Percentiles rank a stretch among this genome's conserved stretches.
Conservation (phyloP, 2,329 filamentous ascomycete species). For the Davidsoniella neocaledoniae region DNA sequence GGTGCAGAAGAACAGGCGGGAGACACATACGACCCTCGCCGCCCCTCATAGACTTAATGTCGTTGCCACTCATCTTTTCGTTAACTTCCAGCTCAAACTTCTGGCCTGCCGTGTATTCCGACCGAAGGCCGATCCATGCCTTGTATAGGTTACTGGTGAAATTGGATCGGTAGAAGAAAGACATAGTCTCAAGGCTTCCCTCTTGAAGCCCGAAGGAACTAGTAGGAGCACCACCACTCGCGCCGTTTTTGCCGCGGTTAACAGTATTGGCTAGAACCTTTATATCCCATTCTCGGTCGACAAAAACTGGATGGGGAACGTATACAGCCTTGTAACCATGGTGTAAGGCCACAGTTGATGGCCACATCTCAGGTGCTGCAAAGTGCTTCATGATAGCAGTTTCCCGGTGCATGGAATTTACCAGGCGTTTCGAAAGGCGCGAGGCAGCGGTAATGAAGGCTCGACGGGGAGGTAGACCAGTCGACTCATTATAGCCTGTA, state of each 20-base stretch:
- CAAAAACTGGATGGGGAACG: conserved; percentile 74
- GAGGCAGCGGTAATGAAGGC: conserved; percentile 80
- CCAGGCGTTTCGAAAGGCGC: conserved; percentile 62
- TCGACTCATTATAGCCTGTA: conserved; percentile 56
- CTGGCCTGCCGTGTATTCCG: conserved; percentile 64
- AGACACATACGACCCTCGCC: conserved; percentile 81
- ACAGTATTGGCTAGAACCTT: conserved; percentile 62
- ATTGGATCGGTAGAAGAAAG: conserved; percentile 80
- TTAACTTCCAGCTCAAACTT: conserved; percentile 50
- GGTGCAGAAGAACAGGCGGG: conserved; percentile 77
- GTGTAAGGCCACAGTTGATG: conserved; percentile 69
- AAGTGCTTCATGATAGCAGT: conserved; percentile 71
- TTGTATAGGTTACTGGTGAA: conserved; percentile 71
- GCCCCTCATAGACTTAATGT: conserved; percentile 37
- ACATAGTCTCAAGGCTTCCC: conserved; percentile 73
- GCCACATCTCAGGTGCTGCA: conserved; percentile 96
- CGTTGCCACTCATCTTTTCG: conserved; percentile 30
- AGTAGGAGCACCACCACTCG: conserved; percentile 54
- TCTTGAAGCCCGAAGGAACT: conserved; percentile 70
- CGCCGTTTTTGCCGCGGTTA: conserved; percentile 63
- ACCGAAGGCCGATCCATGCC: conserved; percentile 69
- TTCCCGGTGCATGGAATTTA: conserved; percentile 80
- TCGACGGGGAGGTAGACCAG: conserved; percentile 50
- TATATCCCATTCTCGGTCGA: conserved; percentile 73
- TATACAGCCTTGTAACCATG: conserved; percentile 89